Conservation (phyloP, 805 yeast genomes). For the Hanseniaspora clermontiae region DNA sequence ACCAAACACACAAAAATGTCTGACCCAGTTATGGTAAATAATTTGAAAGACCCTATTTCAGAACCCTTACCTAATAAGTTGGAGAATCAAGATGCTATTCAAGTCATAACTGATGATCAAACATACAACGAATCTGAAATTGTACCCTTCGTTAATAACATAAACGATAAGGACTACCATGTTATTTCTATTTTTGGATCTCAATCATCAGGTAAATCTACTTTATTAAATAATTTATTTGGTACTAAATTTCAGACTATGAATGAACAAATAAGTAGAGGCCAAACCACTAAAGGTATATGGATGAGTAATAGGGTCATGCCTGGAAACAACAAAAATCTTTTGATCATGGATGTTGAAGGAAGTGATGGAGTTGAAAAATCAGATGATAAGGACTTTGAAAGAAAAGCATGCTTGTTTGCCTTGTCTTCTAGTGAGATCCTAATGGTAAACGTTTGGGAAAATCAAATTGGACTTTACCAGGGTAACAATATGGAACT, state of each 20-base stretch:
- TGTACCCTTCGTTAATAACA: slow-evolving; percentile 1
- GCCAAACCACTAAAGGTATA: slow-evolving; percentile 82
- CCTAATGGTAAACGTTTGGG: slow-evolving; percentile 89
- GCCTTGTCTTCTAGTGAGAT: slow-evolving; percentile 88
- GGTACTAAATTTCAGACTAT: slow-evolving; percentile 83
- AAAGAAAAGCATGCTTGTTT: slow-evolving; percentile 88
- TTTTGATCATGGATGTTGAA: slow-evolving; percentile 90
- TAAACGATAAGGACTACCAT: slow-evolving; percentile 53
- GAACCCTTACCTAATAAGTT: slow-evolving; percentile 31
- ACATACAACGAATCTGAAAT: slow-evolving; percentile 57
- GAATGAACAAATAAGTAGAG: slow-evolving; percentile 65
- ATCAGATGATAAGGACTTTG: slow-evolving; percentile 97
- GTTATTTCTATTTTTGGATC: slow-evolving; percentile 93
- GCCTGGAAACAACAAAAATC: slow-evolving; percentile 25
- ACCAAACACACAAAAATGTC: background rate
- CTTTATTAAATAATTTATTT: slow-evolving; percentile 73
- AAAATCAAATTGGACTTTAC: slow-evolving; percentile 88
- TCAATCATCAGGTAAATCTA: slow-evolving; percentile 92
- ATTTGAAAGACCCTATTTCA: background rate
- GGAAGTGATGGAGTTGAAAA: slow-evolving; percentile 97
- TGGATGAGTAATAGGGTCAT: slow-evolving; percentile 46
- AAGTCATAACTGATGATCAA: slow-evolving; percentile 81
- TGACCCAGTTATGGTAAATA: background rate
- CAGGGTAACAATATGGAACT: slow-evolving; percentile 97
- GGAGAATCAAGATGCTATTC: slow-evolving; percentile 70